Base-by-base conservation (phyloP, 1,284 basidiomycete genomes). In the Irpex sp. region DNA sequence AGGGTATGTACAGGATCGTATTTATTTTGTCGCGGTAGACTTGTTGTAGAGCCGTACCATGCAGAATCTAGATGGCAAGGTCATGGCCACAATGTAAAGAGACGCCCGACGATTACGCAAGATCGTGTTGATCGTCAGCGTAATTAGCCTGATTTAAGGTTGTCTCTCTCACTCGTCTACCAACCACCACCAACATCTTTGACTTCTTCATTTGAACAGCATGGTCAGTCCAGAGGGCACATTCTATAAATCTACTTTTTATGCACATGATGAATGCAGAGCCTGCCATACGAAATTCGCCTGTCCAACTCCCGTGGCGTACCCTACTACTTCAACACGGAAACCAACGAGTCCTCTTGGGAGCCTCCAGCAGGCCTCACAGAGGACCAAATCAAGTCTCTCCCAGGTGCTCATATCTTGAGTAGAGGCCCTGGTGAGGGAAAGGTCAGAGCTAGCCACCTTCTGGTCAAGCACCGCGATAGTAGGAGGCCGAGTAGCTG, bases 371-470 rank as follows among this genome's bases (percentile, higher is more conserved):
- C 79, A 0, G 88, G 77, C 2, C 74, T 98, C 55, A 79, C 85
- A 14, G 67, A 80, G 39, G 86, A 88, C 2, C 74, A 95, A 67
- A 74, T 93, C 66, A 68, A 77, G 7, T 63, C 74, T 3, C 82
- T 96, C 12, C 87, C 90, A 1, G 94, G 94, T 0, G 90, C 88
- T 23, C 74, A 71, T 47, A 77, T 85, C 56, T 75, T 87, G 61
- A 71, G 78, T 48, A 67, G 66, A 35, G 61, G 63, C 23, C 66
- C 63, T 8, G 69, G 72, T 58, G 75, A 80, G 9, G 82, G 78
- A 14, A 83, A 93, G 74, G 93, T 98, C 37, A 86, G 94, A 61
- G 96, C 96, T 10, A 96, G 93, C 72, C 97, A 99, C 78, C 79
- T 99, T 65, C 79, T 99, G 59, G 88, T 98, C 67, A 99, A 99